A percentile compares a stretch with the other conserved stretches of the same genome.
Evolutionary conservation across 257 asterid species (phyloP).

Genomic region (Solanum raphanifolium): DNA sequence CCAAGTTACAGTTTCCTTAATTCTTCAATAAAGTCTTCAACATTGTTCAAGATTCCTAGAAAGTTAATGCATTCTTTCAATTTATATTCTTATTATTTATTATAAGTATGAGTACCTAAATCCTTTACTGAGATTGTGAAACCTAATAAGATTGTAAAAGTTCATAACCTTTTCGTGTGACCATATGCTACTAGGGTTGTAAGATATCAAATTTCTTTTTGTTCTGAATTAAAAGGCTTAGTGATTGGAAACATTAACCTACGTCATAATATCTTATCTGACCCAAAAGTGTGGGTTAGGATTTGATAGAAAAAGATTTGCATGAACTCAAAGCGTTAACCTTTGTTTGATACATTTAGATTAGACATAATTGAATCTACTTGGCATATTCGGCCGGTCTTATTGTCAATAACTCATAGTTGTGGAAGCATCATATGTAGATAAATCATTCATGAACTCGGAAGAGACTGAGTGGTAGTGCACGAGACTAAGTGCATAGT

Average conservation of each 20-base stretch:
- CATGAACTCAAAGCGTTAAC: not conserved
- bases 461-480: not conserved
- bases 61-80: not conserved
- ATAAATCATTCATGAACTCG: not conserved
- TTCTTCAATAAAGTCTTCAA: not conserved
- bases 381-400: not conserved
- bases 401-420: not conserved
- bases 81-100: not conserved
- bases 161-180: not conserved
- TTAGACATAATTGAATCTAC: not conserved
- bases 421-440: not conserved
- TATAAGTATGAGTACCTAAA: not conserved
- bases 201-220: not conserved
- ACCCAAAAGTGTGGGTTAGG: not conserved
- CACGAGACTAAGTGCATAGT: not conserved
- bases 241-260: not conserved
- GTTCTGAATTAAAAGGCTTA: not conserved
- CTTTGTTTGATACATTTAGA: not conserved
- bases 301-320: not conserved
- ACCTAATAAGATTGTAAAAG: not conserved
- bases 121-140: not conserved
- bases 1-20: not conserved
- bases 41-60: not conserved
- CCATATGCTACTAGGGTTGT: not conserved
- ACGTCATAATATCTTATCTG: not conserved